These are phyloP conservation scores for Phytophthora macrochlamydospora DNA, from an alignment of 352 stramenopile species.

Conservation along the genomic window DNA sequence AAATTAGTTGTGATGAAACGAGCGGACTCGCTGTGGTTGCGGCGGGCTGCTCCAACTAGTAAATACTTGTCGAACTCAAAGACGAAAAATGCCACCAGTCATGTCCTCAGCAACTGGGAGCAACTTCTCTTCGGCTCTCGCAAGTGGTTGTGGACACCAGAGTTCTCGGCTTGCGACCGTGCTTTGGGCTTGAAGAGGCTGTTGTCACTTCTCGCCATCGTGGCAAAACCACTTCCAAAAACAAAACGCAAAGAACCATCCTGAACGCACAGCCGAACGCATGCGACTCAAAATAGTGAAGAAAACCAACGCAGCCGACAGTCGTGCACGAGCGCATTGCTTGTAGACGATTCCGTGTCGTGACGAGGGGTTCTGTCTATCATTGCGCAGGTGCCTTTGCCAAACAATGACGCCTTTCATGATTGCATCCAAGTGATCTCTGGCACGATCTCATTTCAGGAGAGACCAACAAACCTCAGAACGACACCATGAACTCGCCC, in stretches of 20 bases:
- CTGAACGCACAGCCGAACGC: conserved; percentile 9
- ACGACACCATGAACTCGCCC: conserved; percentile 3
- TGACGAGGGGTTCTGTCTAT: too few species aligned
- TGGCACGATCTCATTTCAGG: conserved; percentile 4
- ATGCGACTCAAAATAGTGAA: conserved; percentile 50
- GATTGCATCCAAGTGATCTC: too few species aligned
- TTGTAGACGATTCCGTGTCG: too few species aligned
- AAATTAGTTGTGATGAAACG: conserved; percentile 10
- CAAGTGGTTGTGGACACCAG: conserved; percentile 19
- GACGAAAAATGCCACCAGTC: conserved; percentile 28
- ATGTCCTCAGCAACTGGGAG: conserved; percentile 33
- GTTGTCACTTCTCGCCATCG: conserved; percentile 37
- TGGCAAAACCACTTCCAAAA: conserved; percentile 43
- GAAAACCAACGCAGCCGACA: conserved; percentile 1
- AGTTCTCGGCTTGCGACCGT: conserved; percentile 35
- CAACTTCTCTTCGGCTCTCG: conserved; percentile 16
- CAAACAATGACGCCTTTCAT: too few species aligned
- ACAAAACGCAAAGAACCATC: conserved; percentile 37
- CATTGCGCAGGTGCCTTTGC: too few species aligned
- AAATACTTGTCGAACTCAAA: conserved; percentile 44
- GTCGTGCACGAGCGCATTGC: background rate
- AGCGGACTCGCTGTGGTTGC: conserved; percentile 10
- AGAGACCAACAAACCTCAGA: background rate
- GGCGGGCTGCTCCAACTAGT: conserved; percentile 16
- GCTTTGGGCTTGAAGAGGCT: conserved; percentile 33